Evolutionary conservation across 163 green algal species (phyloP).

Genomic region (Picocystis sp.): DNA sequence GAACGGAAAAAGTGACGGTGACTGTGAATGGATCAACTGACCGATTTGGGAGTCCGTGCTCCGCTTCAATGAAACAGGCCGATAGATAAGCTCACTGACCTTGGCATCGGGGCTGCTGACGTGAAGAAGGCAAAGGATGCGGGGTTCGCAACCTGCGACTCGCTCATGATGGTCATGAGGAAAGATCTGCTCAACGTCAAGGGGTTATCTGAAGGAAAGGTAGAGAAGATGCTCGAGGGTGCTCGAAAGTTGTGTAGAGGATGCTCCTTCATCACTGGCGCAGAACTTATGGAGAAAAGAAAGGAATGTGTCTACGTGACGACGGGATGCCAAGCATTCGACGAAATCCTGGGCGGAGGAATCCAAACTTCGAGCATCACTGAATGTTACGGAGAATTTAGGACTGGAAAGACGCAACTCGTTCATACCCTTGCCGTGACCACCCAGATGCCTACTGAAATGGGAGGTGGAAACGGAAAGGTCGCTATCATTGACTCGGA

Average conservation of each 20-base stretch:
- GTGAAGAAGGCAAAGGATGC: constrained; percentile 81
- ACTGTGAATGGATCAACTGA: no score
- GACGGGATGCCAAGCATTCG: constrained; percentile 8
- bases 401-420: constrained; percentile 59
- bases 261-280: background rate
- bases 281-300: constrained; percentile 2
- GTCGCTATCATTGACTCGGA: constrained; percentile 79
- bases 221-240: constrained; percentile 77
- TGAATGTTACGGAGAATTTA: constrained; percentile 70
- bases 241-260: constrained; percentile 46
- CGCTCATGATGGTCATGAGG: constrained; percentile 58
- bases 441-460: constrained; percentile 46
- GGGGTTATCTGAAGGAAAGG: constrained; percentile 76
- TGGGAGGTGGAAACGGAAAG: constrained; percentile 30
- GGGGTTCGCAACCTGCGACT: constrained; percentile 58
- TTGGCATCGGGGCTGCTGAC: constrained; percentile 25
- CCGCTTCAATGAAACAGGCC: background rate
- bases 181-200: constrained; percentile 70
- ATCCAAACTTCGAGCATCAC: constrained; percentile 64
- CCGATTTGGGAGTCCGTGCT: no score
- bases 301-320: constrained; percentile 8
- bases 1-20: no score
- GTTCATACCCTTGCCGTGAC: constrained; percentile 75
- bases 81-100: constrained; percentile 4
- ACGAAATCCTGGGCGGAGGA: constrained; percentile 15